phyloP scores from a whole-genome alignment of 441 rosid species.

The Aquilaria agallochum region DNA sequence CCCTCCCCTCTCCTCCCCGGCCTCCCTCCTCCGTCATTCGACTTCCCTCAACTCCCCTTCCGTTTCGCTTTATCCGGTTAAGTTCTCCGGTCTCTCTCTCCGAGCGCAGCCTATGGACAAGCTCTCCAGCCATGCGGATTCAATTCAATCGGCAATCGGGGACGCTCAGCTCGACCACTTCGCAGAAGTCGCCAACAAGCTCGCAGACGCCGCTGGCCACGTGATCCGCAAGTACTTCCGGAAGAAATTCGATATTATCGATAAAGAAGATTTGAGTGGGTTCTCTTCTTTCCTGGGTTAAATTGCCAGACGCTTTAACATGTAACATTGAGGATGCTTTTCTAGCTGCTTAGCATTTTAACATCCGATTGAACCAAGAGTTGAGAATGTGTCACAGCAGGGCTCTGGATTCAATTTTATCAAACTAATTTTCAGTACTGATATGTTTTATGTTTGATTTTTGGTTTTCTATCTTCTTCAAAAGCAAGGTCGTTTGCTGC shows the following conservation, averaged over 20 bases:
- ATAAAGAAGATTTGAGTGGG: slow-evolving; percentile 81
- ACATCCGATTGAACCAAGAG: too few species aligned
- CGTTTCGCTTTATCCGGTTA: slow-evolving; percentile 12
- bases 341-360: too few species aligned
- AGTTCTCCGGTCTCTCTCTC: slow-evolving; percentile 14
- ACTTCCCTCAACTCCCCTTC: neutral
- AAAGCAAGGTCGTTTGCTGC: too few species aligned
- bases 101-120: slow-evolving; percentile 31
- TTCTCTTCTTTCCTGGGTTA: neutral
- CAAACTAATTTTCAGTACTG: too few species aligned
- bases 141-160: slow-evolving; percentile 6
- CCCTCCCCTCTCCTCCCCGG: slow-evolving; percentile 14
- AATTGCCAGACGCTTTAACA: too few species aligned
- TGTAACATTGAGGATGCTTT: too few species aligned
- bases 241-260: slow-evolving; percentile 75
- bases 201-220: slow-evolving; percentile 87
- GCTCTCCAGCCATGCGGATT: slow-evolving; percentile 11
- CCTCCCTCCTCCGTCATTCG: slow-evolving; percentile 17
- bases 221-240: slow-evolving; percentile 82
- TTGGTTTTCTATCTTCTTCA: neutral
- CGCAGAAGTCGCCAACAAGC: slow-evolving; percentile 46
- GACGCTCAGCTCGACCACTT: slow-evolving; percentile 45
- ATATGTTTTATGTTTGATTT: neutral
- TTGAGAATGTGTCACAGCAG: neutral
- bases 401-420: too few species aligned